Conservation (phyloP, 2,329 filamentous ascomycete genomes). For the Corniculantispora saksenae region DNA sequence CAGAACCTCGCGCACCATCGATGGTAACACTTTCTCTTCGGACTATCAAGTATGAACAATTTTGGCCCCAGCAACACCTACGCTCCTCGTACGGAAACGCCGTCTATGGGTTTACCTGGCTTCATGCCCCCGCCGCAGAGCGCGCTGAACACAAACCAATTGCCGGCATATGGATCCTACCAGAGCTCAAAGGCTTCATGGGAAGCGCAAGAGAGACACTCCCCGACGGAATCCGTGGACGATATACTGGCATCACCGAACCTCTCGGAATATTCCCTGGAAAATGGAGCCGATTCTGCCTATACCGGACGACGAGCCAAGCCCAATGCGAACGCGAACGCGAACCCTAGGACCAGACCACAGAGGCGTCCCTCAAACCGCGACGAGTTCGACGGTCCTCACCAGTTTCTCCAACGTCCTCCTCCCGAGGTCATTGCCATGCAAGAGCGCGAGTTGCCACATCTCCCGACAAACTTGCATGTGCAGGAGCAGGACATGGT, state of each 20-base stretch:
- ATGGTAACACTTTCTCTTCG: slow-evolving; percentile 11
- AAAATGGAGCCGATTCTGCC: slow-evolving; percentile 47
- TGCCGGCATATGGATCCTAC: slow-evolving; percentile 38
- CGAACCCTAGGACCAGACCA: slow-evolving; percentile 48
- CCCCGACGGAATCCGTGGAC: slow-evolving; percentile 59
- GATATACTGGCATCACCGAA: slow-evolving; percentile 60
- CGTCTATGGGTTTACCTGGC: slow-evolving; percentile 40
- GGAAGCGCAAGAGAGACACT: slow-evolving; percentile 53
- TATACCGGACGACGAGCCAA: slow-evolving; percentile 46
- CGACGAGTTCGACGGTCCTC: slow-evolving; percentile 87
- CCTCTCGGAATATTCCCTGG: slow-evolving; percentile 61
- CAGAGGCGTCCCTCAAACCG: slow-evolving; percentile 76
- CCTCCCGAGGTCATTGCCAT: slow-evolving; percentile 69
- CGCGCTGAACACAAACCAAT: slow-evolving; percentile 37
- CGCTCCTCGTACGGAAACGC: slow-evolving; percentile 38
- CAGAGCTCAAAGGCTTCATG: slow-evolving; percentile 45
- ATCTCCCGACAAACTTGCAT: slow-evolving; percentile 78
- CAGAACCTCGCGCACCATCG: neutral
- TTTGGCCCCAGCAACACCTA: slow-evolving; percentile 16
- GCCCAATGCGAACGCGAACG: slow-evolving; percentile 22
- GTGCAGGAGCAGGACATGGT: slow-evolving; percentile 85
- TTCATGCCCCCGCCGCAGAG: slow-evolving; percentile 47
- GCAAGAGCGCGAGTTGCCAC: slow-evolving; percentile 78
- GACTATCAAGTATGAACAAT: slow-evolving; percentile 10
- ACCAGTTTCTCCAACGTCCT: slow-evolving; percentile 76